Evolutionary conservation across 441 rosid species (phyloP).

Genomic region (Croton setiger): DNA sequence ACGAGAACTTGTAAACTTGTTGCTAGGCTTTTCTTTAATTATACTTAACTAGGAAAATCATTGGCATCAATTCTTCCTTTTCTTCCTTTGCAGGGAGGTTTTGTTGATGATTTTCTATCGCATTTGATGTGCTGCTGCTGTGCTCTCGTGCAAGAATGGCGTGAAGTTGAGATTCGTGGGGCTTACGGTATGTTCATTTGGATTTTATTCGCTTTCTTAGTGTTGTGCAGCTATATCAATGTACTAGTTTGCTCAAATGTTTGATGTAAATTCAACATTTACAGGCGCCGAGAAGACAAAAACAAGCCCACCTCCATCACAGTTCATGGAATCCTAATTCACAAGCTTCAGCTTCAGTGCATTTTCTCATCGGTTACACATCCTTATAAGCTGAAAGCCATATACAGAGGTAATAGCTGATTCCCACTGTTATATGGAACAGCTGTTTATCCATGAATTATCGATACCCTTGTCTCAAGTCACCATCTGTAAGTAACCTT

Average conservation of each 20-base stretch:
- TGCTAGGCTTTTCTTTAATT: background rate
- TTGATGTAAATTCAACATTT: conserved; percentile 19
- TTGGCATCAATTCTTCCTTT: background rate
- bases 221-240: background rate
- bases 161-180: conserved; percentile 92
- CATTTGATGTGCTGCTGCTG: conserved; percentile 97
- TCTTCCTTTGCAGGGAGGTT: conserved; percentile 66
- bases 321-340: conserved; percentile 72
- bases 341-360: background rate
- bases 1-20: background rate
- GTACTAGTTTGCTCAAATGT: background rate
- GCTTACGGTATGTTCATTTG: conserved; percentile 45
- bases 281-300: conserved; percentile 71
- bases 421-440: conserved; percentile 19
- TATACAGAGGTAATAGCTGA: conserved; percentile 22
- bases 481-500: conserved; percentile 28
- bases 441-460: conserved; percentile 14
- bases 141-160: conserved; percentile 92
- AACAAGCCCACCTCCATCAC: conserved; percentile 73
- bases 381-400: background rate
- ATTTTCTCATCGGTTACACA: conserved; percentile 10
- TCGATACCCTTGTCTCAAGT: background rate
- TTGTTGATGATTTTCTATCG: conserved; percentile 80
- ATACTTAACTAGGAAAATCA: background rate
- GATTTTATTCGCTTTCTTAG: background rate